Base-by-base conservation (phyloP, 352 stramenopile species). In the Pythium brassicae region DNA sequence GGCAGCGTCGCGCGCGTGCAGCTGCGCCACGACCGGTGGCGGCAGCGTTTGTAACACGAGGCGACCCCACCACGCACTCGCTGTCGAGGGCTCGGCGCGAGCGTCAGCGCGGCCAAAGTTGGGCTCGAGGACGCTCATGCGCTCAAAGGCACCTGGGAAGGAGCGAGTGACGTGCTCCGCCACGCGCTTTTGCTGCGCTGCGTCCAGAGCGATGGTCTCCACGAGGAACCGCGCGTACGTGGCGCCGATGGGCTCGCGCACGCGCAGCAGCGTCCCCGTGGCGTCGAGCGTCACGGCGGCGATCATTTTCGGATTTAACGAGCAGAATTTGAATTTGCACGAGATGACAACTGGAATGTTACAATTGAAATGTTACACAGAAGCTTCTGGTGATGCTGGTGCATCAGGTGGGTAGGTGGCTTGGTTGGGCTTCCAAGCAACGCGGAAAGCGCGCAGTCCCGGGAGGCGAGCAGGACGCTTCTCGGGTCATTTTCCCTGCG, bases 221-320 rank as follows among this genome's bases (percentile, higher is more conserved):
- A 76, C 64, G 55, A 74, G 88, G 42, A 75, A 69, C 17, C 57
- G 60, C 22, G 87, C 17, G 51, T 91, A 91, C 17, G 73, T 87
- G 6, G 34, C 32, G 2, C 78, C 74, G 27, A 78, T 65, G 40
- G 63, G 19, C 50, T 76, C 69, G n/a, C 69, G 72, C 23, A 66
- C 75, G 3, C 66, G 72, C 40, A 91, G 44, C 48, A 93, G 63
- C 57, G 83, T 93, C 37, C 77, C 78, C n/a, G 77, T 93, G 29
- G 74, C 79, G 57, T 93, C 83, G 40, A 93, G 62, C 52, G 83
- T 90, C 44, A 87, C 66, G 44, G 59, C 74, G 37, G 32, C 6
- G 32, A 37, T 7, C 32, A 37, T 37, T 37, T 37, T 37, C 32
- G 9, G 32, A 11, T 37, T 37, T 11, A 37, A 37, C n/a, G 32